A percentile compares a stretch with the other conserved stretches of the same genome.
phyloP scores from a whole-genome alignment of 805 yeast genomes.

The Clavispora phyllophila region DNA sequence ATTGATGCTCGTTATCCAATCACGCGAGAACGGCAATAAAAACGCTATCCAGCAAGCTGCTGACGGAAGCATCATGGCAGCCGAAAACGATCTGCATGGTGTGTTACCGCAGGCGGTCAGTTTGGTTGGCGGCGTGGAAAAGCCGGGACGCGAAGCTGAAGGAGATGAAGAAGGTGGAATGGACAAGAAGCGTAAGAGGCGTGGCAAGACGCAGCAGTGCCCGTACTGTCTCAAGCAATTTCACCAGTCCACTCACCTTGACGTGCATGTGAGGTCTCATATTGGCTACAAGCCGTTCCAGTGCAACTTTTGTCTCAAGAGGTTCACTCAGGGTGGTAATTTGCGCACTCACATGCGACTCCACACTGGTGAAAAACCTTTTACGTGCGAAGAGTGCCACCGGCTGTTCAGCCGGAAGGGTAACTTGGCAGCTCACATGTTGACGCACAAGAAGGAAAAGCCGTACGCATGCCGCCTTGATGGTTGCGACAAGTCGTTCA shows the following conservation, averaged over 20 bases:
- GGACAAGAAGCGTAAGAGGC: slow-evolving; percentile 16
- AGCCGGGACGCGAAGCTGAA: slow-evolving; percentile 32
- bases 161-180: slow-evolving; percentile 17
- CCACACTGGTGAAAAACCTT: slow-evolving; percentile 93
- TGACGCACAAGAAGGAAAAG: slow-evolving; percentile 74
- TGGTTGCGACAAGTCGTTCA: slow-evolving; percentile 75
- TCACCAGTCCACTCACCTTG: slow-evolving; percentile 86
- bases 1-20: slow-evolving; percentile 85
- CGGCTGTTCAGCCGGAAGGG: slow-evolving; percentile 86
- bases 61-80: slow-evolving; percentile 64
- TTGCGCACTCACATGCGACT: slow-evolving; percentile 77
- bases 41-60: slow-evolving; percentile 57
- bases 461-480: slow-evolving; percentile 81
- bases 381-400: slow-evolving; percentile 69
- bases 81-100: slow-evolving; percentile 27
- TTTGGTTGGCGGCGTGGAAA: slow-evolving; percentile 76
- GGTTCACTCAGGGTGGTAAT: slow-evolving; percentile 89
- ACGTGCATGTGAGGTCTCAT: slow-evolving; percentile 83
- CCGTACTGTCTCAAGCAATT: slow-evolving; percentile 75
- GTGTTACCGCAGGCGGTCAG: slow-evolving; percentile 53
- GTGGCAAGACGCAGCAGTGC: slow-evolving; percentile 59
- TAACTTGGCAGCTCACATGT: slow-evolving; percentile 79
- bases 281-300: slow-evolving; percentile 81
- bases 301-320: slow-evolving; percentile 72
- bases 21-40: slow-evolving; percentile 72